Base-by-base conservation (phyloP, 2,329 filamentous ascomycete genomes). In the Aspergillus phoenicis region DNA sequence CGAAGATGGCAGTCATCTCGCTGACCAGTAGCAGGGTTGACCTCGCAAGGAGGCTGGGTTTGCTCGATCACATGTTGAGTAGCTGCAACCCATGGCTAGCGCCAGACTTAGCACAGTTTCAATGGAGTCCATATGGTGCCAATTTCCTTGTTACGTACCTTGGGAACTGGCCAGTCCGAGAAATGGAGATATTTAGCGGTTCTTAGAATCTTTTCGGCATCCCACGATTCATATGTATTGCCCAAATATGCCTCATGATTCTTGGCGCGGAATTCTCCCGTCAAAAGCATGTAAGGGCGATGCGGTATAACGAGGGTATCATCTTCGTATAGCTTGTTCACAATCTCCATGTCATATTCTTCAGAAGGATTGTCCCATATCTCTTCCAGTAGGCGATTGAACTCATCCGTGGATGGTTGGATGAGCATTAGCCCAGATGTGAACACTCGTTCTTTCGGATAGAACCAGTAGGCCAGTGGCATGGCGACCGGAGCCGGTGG, bases 111-210 rank as follows among this genome's bases (percentile, higher is more conserved):
- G 47, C n/a, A 20, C 1, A 45, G 0, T 13, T 3, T 3, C 4
- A 8, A 10, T 8, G 5, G 20, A 22, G 33, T 36, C 33, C 1
- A 2, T 26, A 26, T 1, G 6, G 26, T 26, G 1, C 26, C 26
- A 26, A 26, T 7, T 26, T 26, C 4, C 6, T 1, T 26, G 20
- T 3, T 10, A 52, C 17, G 17, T 53, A 41, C 52, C 52, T 60
- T 60, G 7, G 58, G 51, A 11, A 89, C 68, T 0, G 87, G 87
- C 84, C 84, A 88, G 67, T 90, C 87, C 28, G 84, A 87, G 70
- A 89, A 90, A 70, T 89, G 87, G 2, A 89, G 73, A 20, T 85
- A 80, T 62, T 87, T 89, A 2, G 85, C 83, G 64, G 88, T 84
- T 26, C 79, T 80, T 53, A 83, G 78, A 1, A 81, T 77, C 28